phyloP scores from a whole-genome alignment of 225 moss, liverwort and hornwort species.

The Pseudisothecium myosuroides region DNA sequence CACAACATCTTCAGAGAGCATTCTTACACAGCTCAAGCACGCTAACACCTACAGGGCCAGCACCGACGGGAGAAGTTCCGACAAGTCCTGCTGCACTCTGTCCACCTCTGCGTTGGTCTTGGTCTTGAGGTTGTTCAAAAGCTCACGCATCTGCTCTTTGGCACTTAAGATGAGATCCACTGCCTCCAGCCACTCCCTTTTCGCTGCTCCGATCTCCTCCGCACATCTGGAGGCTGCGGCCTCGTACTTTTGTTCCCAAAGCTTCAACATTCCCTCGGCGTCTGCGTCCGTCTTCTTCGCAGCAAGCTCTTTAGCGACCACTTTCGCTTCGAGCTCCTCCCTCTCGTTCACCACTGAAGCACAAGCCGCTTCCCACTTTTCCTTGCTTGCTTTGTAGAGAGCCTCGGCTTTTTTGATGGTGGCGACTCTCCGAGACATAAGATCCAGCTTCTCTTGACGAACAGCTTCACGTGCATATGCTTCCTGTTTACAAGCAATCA shows the following conservation, averaged over 20 bases:
- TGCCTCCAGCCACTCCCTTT: constrained; percentile 37
- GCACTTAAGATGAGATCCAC: constrained; percentile 52
- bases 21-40: not conserved
- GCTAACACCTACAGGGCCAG: constrained; percentile 8
- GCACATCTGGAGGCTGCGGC: constrained; percentile 24
- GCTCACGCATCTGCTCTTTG: constrained; percentile 39
- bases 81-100: constrained; percentile 9
- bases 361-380: constrained; percentile 29
- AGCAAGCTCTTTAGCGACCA: constrained; percentile 51
- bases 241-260: constrained; percentile 31
- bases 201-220: constrained; percentile 33
- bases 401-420: constrained; percentile 59
- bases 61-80: constrained; percentile 3
- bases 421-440: constrained; percentile 25
- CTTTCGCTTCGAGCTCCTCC: constrained; percentile 61
- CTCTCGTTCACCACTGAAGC: constrained; percentile 24
- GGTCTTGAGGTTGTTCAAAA: constrained; percentile 26
- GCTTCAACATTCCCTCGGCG: constrained; percentile 42
- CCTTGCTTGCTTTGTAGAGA: constrained; percentile 47
- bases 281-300: constrained; percentile 47
- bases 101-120: constrained; percentile 22
- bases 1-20: not conserved
- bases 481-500: constrained; percentile 37
- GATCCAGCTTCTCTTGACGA: constrained; percentile 53
- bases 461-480: constrained; percentile 37